These are phyloP conservation scores for Podila epicladia DNA, from an alignment of 192 early-diverging fungal species.

Conservation along the genomic window DNA sequence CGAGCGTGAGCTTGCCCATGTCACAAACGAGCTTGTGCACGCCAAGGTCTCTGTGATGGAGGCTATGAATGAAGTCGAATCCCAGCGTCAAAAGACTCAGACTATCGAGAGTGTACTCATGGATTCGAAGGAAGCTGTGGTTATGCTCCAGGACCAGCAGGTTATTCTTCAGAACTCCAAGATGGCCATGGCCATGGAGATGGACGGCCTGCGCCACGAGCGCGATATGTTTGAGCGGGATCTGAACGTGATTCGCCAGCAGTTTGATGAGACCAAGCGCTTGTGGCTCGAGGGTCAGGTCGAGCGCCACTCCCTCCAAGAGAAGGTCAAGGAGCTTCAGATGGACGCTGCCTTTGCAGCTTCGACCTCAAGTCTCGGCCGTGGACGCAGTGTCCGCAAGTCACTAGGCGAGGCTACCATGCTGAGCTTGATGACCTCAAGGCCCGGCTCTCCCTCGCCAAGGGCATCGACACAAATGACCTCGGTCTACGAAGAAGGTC, in stretches of 20 bases:
- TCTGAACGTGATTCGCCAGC: constrained; percentile 43
- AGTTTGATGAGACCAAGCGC: constrained; percentile 46
- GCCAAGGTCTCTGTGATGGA: constrained; percentile 48
- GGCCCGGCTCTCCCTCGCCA: constrained; percentile 34
- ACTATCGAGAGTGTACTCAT: constrained; percentile 36
- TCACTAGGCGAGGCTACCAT: constrained; percentile 35
- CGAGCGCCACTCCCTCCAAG: constrained; percentile 39
- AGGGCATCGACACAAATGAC: constrained; percentile 20
- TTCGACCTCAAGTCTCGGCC: constrained; percentile 9
- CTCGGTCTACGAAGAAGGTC: constrained; percentile 7
- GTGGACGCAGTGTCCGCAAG: constrained; percentile 33
- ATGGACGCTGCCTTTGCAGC: constrained; percentile 48
- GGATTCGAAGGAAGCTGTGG: constrained; percentile 47
- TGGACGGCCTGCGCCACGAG: constrained; percentile 40
- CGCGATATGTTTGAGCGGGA: constrained; percentile 32
- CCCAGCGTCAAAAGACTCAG: constrained; percentile 38
- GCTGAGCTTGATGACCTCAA: constrained; percentile 36
- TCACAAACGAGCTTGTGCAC: constrained; percentile 40
- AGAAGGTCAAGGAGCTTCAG: constrained; percentile 51
- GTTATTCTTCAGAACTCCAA: constrained; percentile 30
- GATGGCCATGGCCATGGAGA: constrained; percentile 47
- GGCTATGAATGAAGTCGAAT: constrained; percentile 49
- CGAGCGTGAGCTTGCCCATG: constrained; percentile 42
- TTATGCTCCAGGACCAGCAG: constrained; percentile 44
- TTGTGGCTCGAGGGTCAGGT: constrained; percentile 46